A percentile compares a stretch with the other conserved stretches of the same genome.
Conservation (phyloP, 768 basidiomycete genomes). For the Lactarius indigo region DNA sequence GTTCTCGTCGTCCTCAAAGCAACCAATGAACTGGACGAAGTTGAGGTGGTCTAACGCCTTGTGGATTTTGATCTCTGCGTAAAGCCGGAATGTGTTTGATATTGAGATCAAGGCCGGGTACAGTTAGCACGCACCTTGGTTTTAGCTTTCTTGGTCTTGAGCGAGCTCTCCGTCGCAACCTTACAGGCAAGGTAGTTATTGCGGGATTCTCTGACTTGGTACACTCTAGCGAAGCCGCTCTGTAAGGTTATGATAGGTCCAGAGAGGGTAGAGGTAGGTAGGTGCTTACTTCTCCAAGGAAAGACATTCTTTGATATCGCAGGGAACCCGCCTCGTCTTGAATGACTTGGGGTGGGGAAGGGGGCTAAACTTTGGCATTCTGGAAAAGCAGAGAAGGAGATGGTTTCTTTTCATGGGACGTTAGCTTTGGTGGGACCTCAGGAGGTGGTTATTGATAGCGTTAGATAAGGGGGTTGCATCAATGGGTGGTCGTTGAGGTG, state of each 20-base stretch:
- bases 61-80: conserved; percentile 98
- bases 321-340: conserved; percentile 54
- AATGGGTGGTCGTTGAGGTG: conserved; percentile 11
- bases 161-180: conserved; percentile 84
- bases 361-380: conserved; percentile 80
- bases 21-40: conserved; percentile 87
- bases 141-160: conserved; percentile 95
- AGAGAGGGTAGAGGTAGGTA: background rate
- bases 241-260: conserved; percentile 27
- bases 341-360: conserved; percentile 77
- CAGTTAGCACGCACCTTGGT: conserved; percentile 67
- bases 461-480: conserved; percentile 25
- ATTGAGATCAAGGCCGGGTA: background rate
- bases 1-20: conserved; percentile 92
- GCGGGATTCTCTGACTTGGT: conserved; percentile 77
- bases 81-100: conserved; percentile 54
- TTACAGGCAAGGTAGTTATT: conserved; percentile 80
- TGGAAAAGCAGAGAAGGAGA: conserved; percentile 76
- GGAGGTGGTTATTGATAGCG: conserved; percentile 24
- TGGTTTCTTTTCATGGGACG: conserved; percentile 15
- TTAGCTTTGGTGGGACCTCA: conserved; percentile 13
- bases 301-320: conserved; percentile 70
- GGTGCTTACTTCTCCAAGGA: conserved; percentile 79
- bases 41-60: conserved; percentile 87
- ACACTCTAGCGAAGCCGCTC: conserved; percentile 97